A percentile compares a stretch with the other conserved stretches of the same genome.
These are phyloP conservation scores for Nitzschia putrida DNA, from an alignment of 108 stramenopile genomes.

Conservation along the genomic window DNA sequence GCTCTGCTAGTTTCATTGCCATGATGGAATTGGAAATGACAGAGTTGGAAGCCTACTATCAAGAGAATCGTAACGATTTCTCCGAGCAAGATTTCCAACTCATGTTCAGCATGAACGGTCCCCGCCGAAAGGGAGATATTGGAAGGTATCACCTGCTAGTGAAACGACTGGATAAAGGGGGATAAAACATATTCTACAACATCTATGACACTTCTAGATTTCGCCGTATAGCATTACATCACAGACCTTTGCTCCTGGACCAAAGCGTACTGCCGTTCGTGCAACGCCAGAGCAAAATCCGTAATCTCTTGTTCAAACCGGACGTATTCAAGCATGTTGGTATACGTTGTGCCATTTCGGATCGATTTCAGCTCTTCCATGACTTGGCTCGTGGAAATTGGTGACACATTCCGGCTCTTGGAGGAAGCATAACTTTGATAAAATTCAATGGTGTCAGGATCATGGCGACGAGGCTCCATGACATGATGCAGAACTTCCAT, in stretches of 20 bases:
- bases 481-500: slow-evolving; percentile 47
- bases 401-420: neutral
- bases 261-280: neutral
- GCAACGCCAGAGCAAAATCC: slow-evolving; percentile 6
- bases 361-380: neutral
- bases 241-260: neutral
- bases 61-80: slow-evolving; percentile 68
- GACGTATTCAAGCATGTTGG: neutral
- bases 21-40: slow-evolving; percentile 85
- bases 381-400: neutral
- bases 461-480: slow-evolving; percentile 5
- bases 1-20: slow-evolving; percentile 79
- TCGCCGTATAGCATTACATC: too few relatives aligned
- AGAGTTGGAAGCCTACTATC: slow-evolving; percentile 77
- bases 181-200: too few relatives aligned
- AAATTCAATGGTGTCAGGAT: neutral
- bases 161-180: slow-evolving; percentile 11
- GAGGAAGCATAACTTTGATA: neutral
- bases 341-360: neutral
- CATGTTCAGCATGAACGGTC: slow-evolving; percentile 83
- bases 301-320: slow-evolving; percentile 10
- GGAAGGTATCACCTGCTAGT: slow-evolving; percentile 63
- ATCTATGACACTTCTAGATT: too few relatives aligned
- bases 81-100: slow-evolving; percentile 75
- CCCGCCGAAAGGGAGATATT: slow-evolving; percentile 71